phyloP scores from a whole-genome alignment of 2,329 filamentous ascomycete species.

The Phaeosphaeria sp. region DNA sequence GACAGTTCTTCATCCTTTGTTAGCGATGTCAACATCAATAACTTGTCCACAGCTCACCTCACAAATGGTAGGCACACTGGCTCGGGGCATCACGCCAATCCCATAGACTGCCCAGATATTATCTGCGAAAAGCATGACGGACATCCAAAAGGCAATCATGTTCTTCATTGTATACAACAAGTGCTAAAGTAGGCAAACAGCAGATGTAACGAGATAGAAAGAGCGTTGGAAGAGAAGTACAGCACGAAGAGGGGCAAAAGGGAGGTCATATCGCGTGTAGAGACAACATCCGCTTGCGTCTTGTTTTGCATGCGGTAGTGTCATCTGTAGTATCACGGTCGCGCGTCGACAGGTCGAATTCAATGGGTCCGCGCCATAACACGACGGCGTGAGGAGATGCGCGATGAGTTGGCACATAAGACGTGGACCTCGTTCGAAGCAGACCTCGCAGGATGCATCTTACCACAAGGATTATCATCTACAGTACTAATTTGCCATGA shows the following conservation, averaged over 20 bases:
- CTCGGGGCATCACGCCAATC: slow-evolving; percentile 8
- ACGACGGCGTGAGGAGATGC: neutral
- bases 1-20: neutral
- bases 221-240: neutral
- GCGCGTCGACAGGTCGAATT: slow-evolving; percentile 10
- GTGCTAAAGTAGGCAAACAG: neutral
- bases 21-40: neutral
- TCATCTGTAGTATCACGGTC: slow-evolving; percentile 26
- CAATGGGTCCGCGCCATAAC: slow-evolving; percentile 3
- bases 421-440: neutral
- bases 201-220: neutral
- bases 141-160: neutral
- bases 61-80: slow-evolving; percentile 3
- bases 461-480: neutral
- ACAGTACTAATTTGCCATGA: neutral
- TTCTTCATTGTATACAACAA: slow-evolving; percentile 2
- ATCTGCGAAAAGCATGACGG: slow-evolving; percentile 14
- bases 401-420: slow-evolving; percentile 2
- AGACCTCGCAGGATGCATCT: neutral
- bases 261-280: neutral
- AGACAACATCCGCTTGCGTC: slow-evolving; percentile 15
- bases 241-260: slow-evolving; percentile 8
- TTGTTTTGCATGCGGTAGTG: slow-evolving; percentile 24
- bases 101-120: slow-evolving; percentile 28
- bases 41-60: slow-evolving; percentile 4